A percentile compares a stretch with the other conserved stretches of the same genome.
phyloP scores from a whole-genome alignment of 1,284 basidiomycete genomes.

The Apiotrichum porosum region DNA sequence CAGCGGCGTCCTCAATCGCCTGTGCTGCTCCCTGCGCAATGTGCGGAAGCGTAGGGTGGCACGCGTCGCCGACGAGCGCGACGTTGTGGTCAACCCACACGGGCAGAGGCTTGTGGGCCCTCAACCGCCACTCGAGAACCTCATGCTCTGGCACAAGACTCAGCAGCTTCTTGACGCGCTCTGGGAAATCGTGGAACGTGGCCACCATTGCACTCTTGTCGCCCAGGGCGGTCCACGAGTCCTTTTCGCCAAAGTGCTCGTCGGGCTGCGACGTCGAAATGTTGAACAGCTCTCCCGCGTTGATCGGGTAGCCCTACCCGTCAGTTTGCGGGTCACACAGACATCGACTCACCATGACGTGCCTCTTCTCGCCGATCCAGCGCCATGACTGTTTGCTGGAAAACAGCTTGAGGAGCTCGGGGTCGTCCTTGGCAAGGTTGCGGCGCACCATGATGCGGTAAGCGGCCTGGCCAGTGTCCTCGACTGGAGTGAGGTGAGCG shows the following conservation, averaged over 20 bases:
- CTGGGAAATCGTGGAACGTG: conserved; percentile 39
- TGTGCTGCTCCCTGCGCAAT: conserved; percentile 46
- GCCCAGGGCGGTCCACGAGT: conserved; percentile 44
- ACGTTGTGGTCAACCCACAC: conserved; percentile 39
- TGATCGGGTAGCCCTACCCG: conserved; percentile 47
- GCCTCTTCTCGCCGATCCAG: conserved; percentile 45
- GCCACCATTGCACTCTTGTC: conserved; percentile 38
- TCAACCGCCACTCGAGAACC: conserved; percentile 45
- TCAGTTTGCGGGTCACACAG: neutral
- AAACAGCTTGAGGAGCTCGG: conserved; percentile 40
- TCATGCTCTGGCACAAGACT: conserved; percentile 37
- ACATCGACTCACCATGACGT: conserved; percentile 38
- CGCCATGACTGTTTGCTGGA: conserved; percentile 34
- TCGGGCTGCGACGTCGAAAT: conserved; percentile 46
- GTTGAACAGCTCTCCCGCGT: conserved; percentile 40
- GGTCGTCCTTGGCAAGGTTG: conserved; percentile 32
- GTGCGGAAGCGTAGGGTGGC: conserved; percentile 41
- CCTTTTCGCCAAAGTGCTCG: conserved; percentile 32
- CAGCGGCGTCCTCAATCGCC: conserved; percentile 46
- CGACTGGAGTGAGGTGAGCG: conserved; percentile 23
- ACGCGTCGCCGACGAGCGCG: conserved; percentile 34
- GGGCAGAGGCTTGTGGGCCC: conserved; percentile 39
- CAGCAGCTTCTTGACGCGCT: conserved; percentile 41
- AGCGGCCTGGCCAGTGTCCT: conserved; percentile 46
- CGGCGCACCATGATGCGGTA: conserved; percentile 45